These are phyloP conservation scores for Rhizopus arrhizus DNA, from an alignment of 371 early-diverging fungal genomes.

Conservation along the genomic window DNA sequence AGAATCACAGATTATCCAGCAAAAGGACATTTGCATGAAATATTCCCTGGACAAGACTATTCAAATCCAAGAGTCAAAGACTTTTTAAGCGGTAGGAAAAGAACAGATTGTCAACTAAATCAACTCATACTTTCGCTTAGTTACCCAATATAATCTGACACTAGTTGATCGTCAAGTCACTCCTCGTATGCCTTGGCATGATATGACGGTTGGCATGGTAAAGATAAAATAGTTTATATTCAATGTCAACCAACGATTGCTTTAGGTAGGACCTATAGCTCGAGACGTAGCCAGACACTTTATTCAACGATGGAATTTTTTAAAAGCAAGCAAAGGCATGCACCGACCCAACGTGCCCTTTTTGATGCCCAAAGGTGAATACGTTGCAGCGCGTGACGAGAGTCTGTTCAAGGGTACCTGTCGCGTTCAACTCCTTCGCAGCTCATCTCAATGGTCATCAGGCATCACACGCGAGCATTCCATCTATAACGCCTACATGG, in stretches of 20 bases:
- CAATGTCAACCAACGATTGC: neutral
- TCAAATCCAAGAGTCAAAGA: conserved; percentile 90
- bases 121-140: conserved; percentile 21
- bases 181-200: conserved; percentile 97
- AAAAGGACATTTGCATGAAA: conserved; percentile 40
- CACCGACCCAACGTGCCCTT: conserved; percentile 67
- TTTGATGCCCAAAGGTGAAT: conserved; percentile 80
- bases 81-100: conserved; percentile 68
- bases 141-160: conserved; percentile 54
- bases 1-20: conserved; percentile 70
- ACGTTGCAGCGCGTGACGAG: conserved; percentile 69
- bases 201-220: conserved; percentile 74
- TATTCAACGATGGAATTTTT: conserved; percentile 90
- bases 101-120: neutral
- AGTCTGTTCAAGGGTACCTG: conserved; percentile 64
- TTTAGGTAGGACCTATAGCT: conserved; percentile 70
- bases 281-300: conserved; percentile 91
- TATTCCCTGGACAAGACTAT: conserved; percentile 88
- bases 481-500: conserved; percentile 84
- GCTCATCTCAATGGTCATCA: conserved; percentile 70
- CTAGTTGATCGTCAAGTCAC: conserved; percentile 55
- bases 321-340: conserved; percentile 72
- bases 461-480: conserved; percentile 70
- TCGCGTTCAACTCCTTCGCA: conserved; percentile 70
- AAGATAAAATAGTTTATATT: conserved; percentile 1